These are phyloP conservation scores for Kwoniella newhampshirensis DNA, from an alignment of 768 basidiomycete species.

Conservation along the genomic window DNA sequence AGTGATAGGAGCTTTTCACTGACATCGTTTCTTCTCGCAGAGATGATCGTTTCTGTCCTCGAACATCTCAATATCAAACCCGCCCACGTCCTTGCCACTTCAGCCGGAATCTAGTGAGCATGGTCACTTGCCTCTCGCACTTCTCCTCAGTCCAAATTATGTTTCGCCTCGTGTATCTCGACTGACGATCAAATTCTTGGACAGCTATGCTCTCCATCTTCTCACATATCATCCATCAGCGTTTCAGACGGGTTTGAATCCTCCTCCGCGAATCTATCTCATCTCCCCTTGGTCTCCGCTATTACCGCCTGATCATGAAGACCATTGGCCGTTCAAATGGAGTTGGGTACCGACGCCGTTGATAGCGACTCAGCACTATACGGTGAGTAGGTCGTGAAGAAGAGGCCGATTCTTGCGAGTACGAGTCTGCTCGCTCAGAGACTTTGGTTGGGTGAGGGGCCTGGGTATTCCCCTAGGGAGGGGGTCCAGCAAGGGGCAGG, in stretches of 20 bases:
- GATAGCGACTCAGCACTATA: slow-evolving; percentile 40
- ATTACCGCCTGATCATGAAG: slow-evolving; percentile 29
- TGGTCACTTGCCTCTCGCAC: neutral
- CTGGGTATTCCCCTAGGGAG: no score
- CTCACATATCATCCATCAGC: slow-evolving; percentile 26
- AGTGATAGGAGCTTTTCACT: neutral
- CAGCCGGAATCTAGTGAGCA: slow-evolving; percentile 46
- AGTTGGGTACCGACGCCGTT: slow-evolving; percentile 32
- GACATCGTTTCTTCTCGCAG: slow-evolving; percentile 9
- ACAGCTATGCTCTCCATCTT: slow-evolving; percentile 38
- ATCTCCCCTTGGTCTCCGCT: slow-evolving; percentile 41
- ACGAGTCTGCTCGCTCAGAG: no score
- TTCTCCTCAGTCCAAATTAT: neutral
- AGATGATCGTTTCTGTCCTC: slow-evolving; percentile 42
- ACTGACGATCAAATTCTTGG: neutral
- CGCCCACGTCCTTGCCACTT: slow-evolving; percentile 37
- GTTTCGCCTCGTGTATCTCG: neutral
- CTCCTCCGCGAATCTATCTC: slow-evolving; percentile 38
- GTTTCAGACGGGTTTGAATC: slow-evolving; percentile 23
- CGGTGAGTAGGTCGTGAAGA: no score
- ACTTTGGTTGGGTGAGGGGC: no score
- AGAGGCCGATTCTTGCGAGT: no score
- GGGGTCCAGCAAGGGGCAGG: no score
- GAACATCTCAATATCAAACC: slow-evolving; percentile 37
- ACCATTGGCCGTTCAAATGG: slow-evolving; percentile 31